A percentile compares a stretch with the other conserved stretches of the same genome.
These are phyloP conservation scores for Hypoxylon sp. DNA, from an alignment of 2,329 filamentous ascomycete species.

Conservation along the genomic window DNA sequence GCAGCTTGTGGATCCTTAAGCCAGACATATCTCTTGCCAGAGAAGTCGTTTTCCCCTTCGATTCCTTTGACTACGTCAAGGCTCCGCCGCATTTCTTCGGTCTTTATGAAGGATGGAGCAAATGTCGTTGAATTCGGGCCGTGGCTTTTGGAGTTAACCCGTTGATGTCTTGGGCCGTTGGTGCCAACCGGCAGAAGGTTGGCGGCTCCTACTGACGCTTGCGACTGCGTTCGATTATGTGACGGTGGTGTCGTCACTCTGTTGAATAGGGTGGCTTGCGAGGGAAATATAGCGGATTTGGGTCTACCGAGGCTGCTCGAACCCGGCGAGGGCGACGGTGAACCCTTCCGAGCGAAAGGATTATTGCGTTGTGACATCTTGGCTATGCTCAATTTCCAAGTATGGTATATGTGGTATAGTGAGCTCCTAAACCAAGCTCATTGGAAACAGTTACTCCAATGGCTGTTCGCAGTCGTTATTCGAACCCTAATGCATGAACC, in stretches of 20 bases:
- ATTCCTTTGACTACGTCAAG: constrained; percentile 75
- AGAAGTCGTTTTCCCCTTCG: constrained; percentile 98
- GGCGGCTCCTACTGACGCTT: constrained; percentile 62
- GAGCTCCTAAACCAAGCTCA: constrained; percentile 21
- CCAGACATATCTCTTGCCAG: constrained; percentile 98
- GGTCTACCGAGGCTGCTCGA: constrained; percentile 64
- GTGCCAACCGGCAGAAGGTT: constrained; percentile 55
- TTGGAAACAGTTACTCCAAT: constrained; percentile 24
- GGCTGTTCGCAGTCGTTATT: constrained; percentile 16
- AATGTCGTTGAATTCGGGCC: constrained; percentile 82
- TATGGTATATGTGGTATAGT: constrained; percentile 31
- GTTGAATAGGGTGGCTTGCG: constrained; percentile 62
- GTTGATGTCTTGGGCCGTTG: constrained; percentile 56
- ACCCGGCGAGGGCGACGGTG: constrained; percentile 76
- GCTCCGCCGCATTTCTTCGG: constrained; percentile 76
- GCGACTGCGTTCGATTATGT: constrained; percentile 79
- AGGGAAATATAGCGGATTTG: constrained; percentile 79
- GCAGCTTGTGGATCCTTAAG: constrained; percentile 86
- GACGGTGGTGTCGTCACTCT: constrained; percentile 57
- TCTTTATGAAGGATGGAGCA: constrained; percentile 95
- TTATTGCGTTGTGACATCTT: constrained; percentile 80
- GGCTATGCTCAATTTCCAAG: constrained; percentile 67
- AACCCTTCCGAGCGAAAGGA: constrained; percentile 79
- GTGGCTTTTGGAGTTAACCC: constrained; percentile 73
- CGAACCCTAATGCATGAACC: constrained; percentile 28